phyloP scores from a whole-genome alignment of 768 basidiomycete species.

The Leucosporidium scottii region DNA sequence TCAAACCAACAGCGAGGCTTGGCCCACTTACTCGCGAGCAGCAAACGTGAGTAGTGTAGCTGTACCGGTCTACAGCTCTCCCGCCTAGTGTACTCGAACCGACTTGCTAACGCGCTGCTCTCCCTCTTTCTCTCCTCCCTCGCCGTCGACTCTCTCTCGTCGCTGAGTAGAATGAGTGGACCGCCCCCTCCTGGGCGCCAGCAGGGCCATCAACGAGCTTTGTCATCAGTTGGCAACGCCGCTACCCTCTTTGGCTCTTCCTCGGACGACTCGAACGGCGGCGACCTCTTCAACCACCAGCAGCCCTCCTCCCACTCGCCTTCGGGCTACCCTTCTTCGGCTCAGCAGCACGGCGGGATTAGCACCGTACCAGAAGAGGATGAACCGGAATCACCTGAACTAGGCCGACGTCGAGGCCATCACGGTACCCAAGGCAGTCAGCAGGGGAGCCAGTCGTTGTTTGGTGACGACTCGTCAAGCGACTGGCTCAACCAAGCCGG shows the following conservation, averaged over 20 bases:
- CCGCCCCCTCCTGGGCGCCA: no score
- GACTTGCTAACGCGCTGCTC: no score
- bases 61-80: no score
- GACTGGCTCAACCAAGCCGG: not conserved
- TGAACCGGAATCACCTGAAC: slow-evolving; percentile 20
- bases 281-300: not conserved
- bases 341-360: slow-evolving; percentile 9
- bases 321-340: not conserved
- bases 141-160: no score
- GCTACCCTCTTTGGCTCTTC: not conserved
- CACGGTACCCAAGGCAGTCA: not conserved
- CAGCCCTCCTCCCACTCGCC: not conserved
- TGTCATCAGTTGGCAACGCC: not conserved
- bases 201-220: no score
- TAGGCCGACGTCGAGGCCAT: slow-evolving; percentile 4
- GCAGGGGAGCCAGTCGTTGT: not conserved
- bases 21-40: no score
- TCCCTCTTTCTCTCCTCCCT: no score
- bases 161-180: no score
- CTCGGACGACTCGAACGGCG: not conserved
- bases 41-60: no score
- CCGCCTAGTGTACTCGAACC: no score
- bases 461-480: not conserved
- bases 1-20: no score
- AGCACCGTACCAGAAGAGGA: slow-evolving; percentile 29